Conservation (phyloP, 768 basidiomycete species). For the Russula dissimulans region DNA sequence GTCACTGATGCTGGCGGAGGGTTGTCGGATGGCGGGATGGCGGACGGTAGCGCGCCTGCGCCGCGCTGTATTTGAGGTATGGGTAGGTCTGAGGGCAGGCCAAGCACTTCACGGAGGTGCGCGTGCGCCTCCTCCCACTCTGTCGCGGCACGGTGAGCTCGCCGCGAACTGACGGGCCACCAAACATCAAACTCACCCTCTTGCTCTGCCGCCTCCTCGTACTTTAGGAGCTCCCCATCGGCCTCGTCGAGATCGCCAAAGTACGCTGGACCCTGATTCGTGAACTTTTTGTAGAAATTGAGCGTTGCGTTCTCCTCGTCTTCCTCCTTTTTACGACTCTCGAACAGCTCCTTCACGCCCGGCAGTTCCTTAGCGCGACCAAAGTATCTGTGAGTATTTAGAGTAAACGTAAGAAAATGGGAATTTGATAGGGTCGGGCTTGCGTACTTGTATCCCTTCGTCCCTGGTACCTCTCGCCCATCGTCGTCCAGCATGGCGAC, state of each 20-base stretch:
- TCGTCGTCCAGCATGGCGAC: constrained; percentile 92
- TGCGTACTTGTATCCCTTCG: constrained; percentile 88
- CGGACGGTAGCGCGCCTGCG: constrained; percentile 20
- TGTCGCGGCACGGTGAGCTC: not conserved
- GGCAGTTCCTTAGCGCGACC: constrained; percentile 94
- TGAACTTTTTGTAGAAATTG: constrained; percentile 78
- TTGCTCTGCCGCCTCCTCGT: constrained; percentile 63
- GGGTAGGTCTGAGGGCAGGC: constrained; percentile 32
- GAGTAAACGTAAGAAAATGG: not conserved
- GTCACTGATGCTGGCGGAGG: constrained; percentile 20
- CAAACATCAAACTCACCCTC: constrained; percentile 38
- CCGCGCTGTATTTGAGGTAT: constrained; percentile 44
- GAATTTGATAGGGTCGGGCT: no score
- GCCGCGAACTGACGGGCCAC: not conserved
- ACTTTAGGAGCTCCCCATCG: constrained; percentile 56
- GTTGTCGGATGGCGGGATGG: constrained; percentile 21
- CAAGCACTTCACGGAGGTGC: constrained; percentile 12
- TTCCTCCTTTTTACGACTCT: constrained; percentile 75
- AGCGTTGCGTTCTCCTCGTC: constrained; percentile 78
- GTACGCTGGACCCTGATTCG: constrained; percentile 78
- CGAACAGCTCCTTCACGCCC: constrained; percentile 91
- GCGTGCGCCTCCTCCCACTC: constrained; percentile 4
- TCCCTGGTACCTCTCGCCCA: constrained; percentile 92
- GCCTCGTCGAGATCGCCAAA: constrained; percentile 87
- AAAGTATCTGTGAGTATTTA: constrained; percentile 62